phyloP scores from a whole-genome alignment of 1,139 yeast species.

The Suhomyces wounanorum region DNA sequence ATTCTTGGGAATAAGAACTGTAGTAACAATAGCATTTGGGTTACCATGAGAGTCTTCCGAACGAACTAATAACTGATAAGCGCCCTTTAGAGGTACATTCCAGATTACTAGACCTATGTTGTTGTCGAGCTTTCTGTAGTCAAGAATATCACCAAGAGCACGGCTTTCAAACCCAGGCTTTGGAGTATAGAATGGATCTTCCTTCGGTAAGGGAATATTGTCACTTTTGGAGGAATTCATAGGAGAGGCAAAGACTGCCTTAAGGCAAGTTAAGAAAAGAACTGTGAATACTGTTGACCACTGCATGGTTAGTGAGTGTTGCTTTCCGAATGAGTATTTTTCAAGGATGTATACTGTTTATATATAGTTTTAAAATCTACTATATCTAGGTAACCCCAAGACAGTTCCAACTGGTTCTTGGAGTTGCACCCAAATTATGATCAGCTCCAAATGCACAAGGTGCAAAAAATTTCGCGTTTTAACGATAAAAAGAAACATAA shows the following conservation, averaged over 20 bases:
- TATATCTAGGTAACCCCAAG: background rate
- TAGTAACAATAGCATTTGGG: conserved; percentile 34
- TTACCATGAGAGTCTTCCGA: conserved; percentile 35
- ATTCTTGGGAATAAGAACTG: conserved; percentile 33
- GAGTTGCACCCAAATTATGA: background rate
- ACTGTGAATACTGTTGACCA: background rate
- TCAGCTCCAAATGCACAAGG: background rate
- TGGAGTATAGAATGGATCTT: conserved; percentile 32
- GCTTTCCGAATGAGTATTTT: background rate
- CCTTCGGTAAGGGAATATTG: background rate
- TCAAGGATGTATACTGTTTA: background rate
- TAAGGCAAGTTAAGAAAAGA: background rate
- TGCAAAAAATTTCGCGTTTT: background rate
- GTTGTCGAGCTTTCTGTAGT: conserved; percentile 19
- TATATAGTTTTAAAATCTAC: background rate
- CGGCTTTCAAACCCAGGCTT: conserved; percentile 28
- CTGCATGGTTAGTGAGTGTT: background rate
- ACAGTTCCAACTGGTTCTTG: background rate
- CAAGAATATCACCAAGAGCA: conserved; percentile 30
- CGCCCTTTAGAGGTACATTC: conserved; percentile 20
- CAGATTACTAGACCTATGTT: background rate
- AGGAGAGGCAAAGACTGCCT: background rate
- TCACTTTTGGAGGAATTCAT: background rate
- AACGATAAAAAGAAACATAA: background rate
- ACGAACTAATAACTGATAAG: conserved; percentile 38